Evolutionary conservation across 352 stramenopile genomes (phyloP), one percentile per base, ranked within the genome.

Genomic region (Aphanomyces stellatus): DNA sequence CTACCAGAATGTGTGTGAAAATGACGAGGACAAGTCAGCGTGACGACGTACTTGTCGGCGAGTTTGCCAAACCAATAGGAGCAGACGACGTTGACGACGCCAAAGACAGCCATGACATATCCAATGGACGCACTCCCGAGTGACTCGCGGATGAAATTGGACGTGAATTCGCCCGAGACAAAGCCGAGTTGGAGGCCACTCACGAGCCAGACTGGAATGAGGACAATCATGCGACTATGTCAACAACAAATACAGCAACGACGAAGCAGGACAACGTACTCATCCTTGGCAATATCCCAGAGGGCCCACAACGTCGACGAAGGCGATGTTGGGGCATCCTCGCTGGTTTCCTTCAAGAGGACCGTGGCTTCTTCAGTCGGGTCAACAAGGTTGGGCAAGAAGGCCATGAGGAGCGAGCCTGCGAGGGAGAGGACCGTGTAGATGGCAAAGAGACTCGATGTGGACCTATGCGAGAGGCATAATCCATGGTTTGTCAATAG

Each of bases 101-200:
- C 55, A 35, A 51, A 64, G 19, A 64, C 30, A 28, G 55, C 55
- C 55, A 64, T 64, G 24, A 64, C 55, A 25, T 64, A 64, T n/a
- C 55, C 55, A 22, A 64, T 64, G n/a, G 35, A 64, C n/a, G 55
- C 30, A 11, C 15, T 34, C 7, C 55, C 55, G 41, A 64, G 55
- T 19, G 55, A 64, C 41, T 64, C 55, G 2, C 55, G 55, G 27
- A 64, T 64, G 30, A 53, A 43, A 27, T 28, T 64, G 17, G 55
- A 64, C 24, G 55, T 64, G 19, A 64, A 64, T 34, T 64, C 55
- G 35, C 25, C 37, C 55, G 35, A 64, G 10, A 25, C 41, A 64
- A 64, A 64, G 30, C 55, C 55, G 3, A 28, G 55, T n/a, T 51
- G 55, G 51, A 64, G 53, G 41, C 55, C 55, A 34, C 25, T 49